Evolutionary conservation across 2,329 filamentous ascomycete species (phyloP), one percentile per base, ranked within the genome.

Genomic region (Reticulascus tulasneorum): DNA sequence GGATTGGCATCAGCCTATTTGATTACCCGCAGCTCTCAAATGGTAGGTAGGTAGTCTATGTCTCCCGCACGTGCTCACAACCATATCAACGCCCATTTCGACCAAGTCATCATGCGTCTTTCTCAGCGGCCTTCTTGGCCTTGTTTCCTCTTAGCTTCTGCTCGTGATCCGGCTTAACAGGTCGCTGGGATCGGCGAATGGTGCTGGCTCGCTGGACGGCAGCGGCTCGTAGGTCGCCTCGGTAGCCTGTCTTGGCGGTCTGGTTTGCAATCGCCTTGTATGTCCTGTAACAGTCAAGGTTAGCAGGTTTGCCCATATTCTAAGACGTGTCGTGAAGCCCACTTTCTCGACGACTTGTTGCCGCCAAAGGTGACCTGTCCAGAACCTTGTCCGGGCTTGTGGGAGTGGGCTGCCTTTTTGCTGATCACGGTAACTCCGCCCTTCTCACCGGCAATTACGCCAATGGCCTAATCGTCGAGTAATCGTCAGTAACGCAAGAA

Each of bases 151-250:
- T 79, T 54, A 75, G 73, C 81, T 94, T 94, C 59, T 66, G 62
- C 69, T 82, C 80, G 54, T 79, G 79, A 47, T 71, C 67, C 45
- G 83, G 75, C 82, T 94, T 94, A 69, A 83, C 79, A 53, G 82
- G 71, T 63, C 75, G 77, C 79, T 94, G 85, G 55, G 84, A 81
- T 59, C 75, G 74, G 66, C 83, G 85, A 73, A 95, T 78, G 58
- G 89, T 88, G 58, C 83, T 89, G 61, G 85, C 88, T 60, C 93
- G 87, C 67, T 88, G 74, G 58, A 97, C 82, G 55, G 91, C 90
- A 57, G 75, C 74, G 58, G 77, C 69, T 54, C 84, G 84, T 67
- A 90, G 76, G 63, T 91, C 86, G 56, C 76, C 58, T 55, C 86
- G 86, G 84, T 97, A 98, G 61, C 82, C 79, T 63, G 77, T 77